A percentile compares a stretch with the other conserved stretches of the same genome.
phyloP scores from a whole-genome alignment of 768 basidiomycete genomes.

The Naematelia aurantialba region DNA sequence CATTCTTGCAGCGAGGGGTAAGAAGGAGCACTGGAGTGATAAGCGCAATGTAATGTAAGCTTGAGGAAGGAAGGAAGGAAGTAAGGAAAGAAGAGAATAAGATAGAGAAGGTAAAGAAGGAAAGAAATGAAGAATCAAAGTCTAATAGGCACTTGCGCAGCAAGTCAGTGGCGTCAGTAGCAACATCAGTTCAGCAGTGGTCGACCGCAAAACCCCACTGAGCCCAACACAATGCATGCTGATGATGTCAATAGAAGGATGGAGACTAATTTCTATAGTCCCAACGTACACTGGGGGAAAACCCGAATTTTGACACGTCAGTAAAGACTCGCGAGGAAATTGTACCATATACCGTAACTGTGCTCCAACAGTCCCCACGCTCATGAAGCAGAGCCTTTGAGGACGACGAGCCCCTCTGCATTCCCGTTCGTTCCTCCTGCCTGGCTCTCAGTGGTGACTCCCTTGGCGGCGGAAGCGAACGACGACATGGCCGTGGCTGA shows the following conservation, averaged over 20 bases:
- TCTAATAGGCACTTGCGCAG: background rate
- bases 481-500: conserved; percentile 33
- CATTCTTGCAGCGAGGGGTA: background rate
- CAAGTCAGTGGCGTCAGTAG: background rate
- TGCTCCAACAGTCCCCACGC: background rate
- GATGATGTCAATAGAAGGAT: background rate
- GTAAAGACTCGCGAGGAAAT: conserved; percentile 4
- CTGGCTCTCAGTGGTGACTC: conserved; percentile 25
- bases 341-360: background rate
- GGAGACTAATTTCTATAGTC: background rate
- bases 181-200: background rate
- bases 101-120: background rate
- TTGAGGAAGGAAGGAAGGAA: background rate
- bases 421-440: conserved; percentile 15
- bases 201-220: background rate
- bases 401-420: conserved; percentile 28
- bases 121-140: background rate
- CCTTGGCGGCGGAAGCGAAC: conserved; percentile 43
- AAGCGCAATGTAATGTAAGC: too few relatives aligned
- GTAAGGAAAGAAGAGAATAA: background rate
- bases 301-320: background rate
- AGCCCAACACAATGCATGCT: background rate
- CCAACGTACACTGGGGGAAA: background rate
- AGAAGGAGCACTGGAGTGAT: background rate
- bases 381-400: conserved; percentile 18